Evolutionary conservation across 2,329 filamentous ascomycete species (phyloP), one percentile per base, ranked within the genome.

Genomic region (Botrytis hyacinthi): DNA sequence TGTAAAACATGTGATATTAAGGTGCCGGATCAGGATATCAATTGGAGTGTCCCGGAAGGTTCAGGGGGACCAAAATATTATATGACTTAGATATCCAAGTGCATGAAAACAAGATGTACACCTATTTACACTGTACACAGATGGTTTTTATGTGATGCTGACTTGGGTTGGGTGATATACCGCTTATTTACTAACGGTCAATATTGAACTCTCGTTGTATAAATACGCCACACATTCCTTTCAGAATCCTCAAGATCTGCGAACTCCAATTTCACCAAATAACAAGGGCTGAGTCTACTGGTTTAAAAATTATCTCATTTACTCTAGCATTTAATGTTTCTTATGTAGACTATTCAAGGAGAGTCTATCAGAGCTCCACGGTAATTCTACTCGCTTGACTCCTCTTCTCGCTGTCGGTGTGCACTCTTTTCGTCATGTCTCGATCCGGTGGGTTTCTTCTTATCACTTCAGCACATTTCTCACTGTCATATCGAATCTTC

Each of bases 1-100:
- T 99, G 96, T 88, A 99, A 99, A 88, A 99, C 96, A 22, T 99
- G 96, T 82, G 96, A 99, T 83, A 99, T 99, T 85, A 99, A 99
- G 85, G 95, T 94, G 26, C 96, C 96, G 12, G 89, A 91, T 76
- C 96, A 99, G 75, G 96, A 98, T 81, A 98, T 99, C 84, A 75
- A 74, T 40, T 75, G 74, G 74, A 71, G 65, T 32, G 70, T 70
- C 0, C 74, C 74, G 8, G 68, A 75, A 82, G 95, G 96, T 77
- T 96, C 95, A 70, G 96, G 91, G 78, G 90, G 90, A 1, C 90
- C 90, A 51, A 91, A 92, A 82, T 92, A 92, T 81, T 91, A 90
- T 83, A 90, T 91, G 88, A 90, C 89, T 37, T 81, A 78, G 74
- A 61, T 66, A 54, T 72, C 48, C 40, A 14, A 42, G 37, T n/a